These are phyloP conservation scores for Stemphylium beticola DNA, from an alignment of 2,329 filamentous ascomycete species.

Conservation along the genomic window DNA sequence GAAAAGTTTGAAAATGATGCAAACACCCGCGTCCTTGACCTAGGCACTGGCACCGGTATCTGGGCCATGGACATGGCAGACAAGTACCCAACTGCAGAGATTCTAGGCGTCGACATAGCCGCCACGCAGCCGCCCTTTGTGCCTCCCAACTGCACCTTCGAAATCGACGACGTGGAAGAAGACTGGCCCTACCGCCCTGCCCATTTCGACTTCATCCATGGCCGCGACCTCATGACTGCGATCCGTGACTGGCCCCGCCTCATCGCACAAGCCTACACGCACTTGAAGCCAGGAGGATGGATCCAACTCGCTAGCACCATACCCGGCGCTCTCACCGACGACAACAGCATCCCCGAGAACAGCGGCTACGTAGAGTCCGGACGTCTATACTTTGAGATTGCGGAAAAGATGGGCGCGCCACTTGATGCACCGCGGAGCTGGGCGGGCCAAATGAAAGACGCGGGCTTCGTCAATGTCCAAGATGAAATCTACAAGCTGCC, in stretches of 20 bases:
- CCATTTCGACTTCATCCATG: slow-evolving; percentile 42
- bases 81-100: slow-evolving; percentile 20
- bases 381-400: slow-evolving; percentile 29
- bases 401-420: slow-evolving; percentile 37
- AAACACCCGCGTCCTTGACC: slow-evolving; percentile 24
- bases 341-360: slow-evolving; percentile 26
- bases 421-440: slow-evolving; percentile 41
- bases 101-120: slow-evolving; percentile 45
- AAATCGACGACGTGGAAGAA: slow-evolving; percentile 49
- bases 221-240: slow-evolving; percentile 39
- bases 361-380: slow-evolving; percentile 27
- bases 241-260: slow-evolving; percentile 40
- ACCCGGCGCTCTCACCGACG: slow-evolving; percentile 24
- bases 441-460: slow-evolving; percentile 43
- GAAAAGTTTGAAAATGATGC: slow-evolving; percentile 5
- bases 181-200: slow-evolving; percentile 44
- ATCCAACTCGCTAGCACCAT: slow-evolving; percentile 38
- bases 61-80: slow-evolving; percentile 36
- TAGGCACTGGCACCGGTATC: slow-evolving; percentile 31
- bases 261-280: slow-evolving; percentile 37
- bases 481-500: slow-evolving; percentile 37
- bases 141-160: slow-evolving; percentile 48
- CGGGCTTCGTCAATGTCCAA: slow-evolving; percentile 54
- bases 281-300: slow-evolving; percentile 27
- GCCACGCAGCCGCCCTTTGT: slow-evolving; percentile 49